Evolutionary conservation across 495 filamentous ascomycete species (phyloP).

Genomic region (Sporormia fimetaria): DNA sequence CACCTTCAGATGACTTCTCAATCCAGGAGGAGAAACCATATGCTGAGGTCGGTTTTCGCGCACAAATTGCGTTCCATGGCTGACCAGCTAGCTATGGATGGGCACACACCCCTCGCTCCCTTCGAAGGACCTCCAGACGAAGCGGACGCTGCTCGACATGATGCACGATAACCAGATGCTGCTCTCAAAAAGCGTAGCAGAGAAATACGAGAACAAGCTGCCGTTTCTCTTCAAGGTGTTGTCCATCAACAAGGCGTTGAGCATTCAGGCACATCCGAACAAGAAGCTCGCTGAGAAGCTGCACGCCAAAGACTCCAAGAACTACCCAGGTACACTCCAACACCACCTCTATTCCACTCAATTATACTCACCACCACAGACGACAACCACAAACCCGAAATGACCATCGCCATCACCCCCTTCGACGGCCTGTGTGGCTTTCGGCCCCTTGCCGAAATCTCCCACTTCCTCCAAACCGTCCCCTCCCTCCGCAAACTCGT

Average conservation of each 20-base stretch:
- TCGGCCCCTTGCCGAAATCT: conserved; percentile 73
- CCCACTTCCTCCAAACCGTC: conserved; percentile 69
- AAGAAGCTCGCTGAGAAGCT: conserved; percentile 91
- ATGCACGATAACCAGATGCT: conserved; percentile 80
- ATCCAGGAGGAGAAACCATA: conserved; percentile 35
- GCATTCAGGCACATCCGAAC: conserved; percentile 95
- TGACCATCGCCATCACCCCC: conserved; percentile 92
- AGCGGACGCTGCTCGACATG: conserved; percentile 79
- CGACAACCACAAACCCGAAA: conserved; percentile 99
- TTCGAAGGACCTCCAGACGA: conserved; percentile 74
- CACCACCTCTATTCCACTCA: neutral
- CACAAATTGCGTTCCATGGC: neutral
- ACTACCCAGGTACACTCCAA: conserved; percentile 62
- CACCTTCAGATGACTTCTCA: conserved; percentile 27
- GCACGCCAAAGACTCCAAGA: conserved; percentile 73
- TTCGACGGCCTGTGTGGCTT: conserved; percentile 97
- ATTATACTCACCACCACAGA: conserved; percentile 39
- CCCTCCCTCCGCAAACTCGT: conserved; percentile 65
- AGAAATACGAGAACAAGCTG: conserved; percentile 64
- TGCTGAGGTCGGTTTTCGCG: conserved; percentile 29
- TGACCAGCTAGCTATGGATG: conserved; percentile 75
- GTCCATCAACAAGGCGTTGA: conserved; percentile 83
- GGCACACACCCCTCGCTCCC: conserved; percentile 93
- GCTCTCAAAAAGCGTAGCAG: conserved; percentile 56
- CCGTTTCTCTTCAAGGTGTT: conserved; percentile 98